These are phyloP conservation scores for Microcera coccophila DNA, from an alignment of 2,329 filamentous ascomycete species.

Conservation along the genomic window DNA sequence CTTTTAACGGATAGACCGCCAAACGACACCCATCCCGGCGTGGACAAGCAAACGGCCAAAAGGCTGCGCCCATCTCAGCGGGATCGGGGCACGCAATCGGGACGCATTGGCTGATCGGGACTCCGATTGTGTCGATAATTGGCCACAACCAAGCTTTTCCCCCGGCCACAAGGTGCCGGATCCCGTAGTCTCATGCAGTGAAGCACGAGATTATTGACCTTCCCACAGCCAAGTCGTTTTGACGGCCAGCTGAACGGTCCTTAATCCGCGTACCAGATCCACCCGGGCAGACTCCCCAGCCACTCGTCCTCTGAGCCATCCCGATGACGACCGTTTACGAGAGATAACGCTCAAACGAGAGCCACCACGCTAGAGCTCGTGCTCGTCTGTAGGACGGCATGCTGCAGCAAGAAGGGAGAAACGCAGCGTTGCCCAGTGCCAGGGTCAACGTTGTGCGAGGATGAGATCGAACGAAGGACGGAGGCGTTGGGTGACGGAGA, in stretches of 20 bases:
- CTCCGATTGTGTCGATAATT: neutral
- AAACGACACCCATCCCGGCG: no score
- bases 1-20: no score
- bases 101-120: neutral
- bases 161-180: neutral
- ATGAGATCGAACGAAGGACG: neutral
- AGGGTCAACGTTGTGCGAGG: conserved; percentile 17
- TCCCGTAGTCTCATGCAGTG: neutral
- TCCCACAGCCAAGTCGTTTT: neutral
- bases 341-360: neutral
- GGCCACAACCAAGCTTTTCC: neutral
- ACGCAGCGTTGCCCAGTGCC: conserved; percentile 3
- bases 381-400: conserved; percentile 17
- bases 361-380: conserved; percentile 2
- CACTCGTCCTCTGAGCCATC: no score
- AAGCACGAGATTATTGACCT: neutral
- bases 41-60: no score
- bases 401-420: conserved; percentile 12
- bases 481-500: conserved; percentile 6
- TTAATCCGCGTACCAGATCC: neutral
- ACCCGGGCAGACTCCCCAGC: conserved; percentile 2
- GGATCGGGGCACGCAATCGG: neutral
- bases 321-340: no score
- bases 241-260: neutral
- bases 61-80: no score